Percentiles rank a stretch among this genome's conserved stretches.
phyloP scores from a whole-genome alignment of 2,329 filamentous ascomycete species.

The Microcyclospora pomicola region DNA sequence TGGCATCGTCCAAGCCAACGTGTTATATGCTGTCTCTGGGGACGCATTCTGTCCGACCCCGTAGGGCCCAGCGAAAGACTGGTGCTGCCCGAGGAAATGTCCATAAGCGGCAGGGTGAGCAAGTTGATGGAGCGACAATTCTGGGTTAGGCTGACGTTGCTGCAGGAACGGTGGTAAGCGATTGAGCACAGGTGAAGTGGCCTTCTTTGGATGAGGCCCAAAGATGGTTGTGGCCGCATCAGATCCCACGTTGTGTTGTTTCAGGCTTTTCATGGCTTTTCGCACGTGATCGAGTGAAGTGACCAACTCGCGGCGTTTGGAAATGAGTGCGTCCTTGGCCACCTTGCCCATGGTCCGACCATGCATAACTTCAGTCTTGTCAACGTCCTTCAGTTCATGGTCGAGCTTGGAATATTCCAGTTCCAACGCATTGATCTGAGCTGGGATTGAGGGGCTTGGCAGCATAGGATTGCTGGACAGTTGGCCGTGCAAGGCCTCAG shows the following conservation, averaged over 20 bases:
- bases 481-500: too few species aligned
- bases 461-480: too few species aligned
- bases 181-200: constrained; percentile 12
- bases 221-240: too few species aligned
- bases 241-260: too few species aligned
- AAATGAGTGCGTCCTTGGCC: constrained; percentile 19
- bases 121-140: too few species aligned
- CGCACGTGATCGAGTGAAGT: constrained; percentile 21
- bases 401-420: constrained; percentile 24
- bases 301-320: constrained; percentile 22
- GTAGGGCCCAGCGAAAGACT: constrained; percentile 6
- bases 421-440: constrained; percentile 23
- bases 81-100: too few species aligned
- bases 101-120: too few species aligned
- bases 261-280: constrained; percentile 21
- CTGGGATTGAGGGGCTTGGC: constrained; percentile 14
- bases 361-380: constrained; percentile 25
- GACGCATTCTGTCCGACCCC: constrained; percentile 6
- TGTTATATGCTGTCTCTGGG: constrained; percentile 10
- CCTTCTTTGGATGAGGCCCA: constrained; percentile 6
- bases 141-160: constrained; percentile 6
- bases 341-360: constrained; percentile 18
- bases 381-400: constrained; percentile 22
- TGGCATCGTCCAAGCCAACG: constrained; percentile 11
- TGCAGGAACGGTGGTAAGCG: constrained; percentile 14